phyloP scores from a whole-genome alignment of 2,329 filamentous ascomycete species.

The Bipolaris victoriae region DNA sequence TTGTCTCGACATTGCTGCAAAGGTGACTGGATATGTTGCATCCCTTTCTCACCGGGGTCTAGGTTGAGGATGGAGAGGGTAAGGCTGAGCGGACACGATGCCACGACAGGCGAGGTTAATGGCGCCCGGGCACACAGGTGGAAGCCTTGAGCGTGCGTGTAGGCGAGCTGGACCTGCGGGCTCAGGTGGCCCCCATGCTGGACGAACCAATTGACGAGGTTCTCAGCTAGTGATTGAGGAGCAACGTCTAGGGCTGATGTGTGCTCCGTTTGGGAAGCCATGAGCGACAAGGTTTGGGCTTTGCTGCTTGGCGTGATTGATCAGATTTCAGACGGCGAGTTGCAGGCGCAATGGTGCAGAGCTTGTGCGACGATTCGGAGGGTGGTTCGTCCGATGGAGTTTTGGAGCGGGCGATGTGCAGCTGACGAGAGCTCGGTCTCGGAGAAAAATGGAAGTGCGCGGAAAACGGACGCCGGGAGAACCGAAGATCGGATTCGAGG shows the following conservation, averaged over 20 bases:
- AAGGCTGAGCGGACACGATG: slow-evolving; percentile 41
- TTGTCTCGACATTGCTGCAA: slow-evolving; percentile 32
- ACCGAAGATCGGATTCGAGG: slow-evolving; percentile 13
- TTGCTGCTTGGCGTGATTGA: not conserved
- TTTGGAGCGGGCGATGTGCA: slow-evolving; percentile 12
- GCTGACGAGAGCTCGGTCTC: slow-evolving; percentile 25
- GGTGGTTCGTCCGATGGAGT: slow-evolving; percentile 17
- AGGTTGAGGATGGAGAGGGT: slow-evolving; percentile 47
- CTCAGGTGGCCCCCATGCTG: slow-evolving; percentile 41
- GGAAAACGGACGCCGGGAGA: slow-evolving; percentile 10
- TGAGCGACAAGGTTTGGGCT: not conserved
- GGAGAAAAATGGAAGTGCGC: slow-evolving; percentile 7
- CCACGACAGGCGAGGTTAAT: slow-evolving; percentile 31
- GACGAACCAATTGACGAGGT: slow-evolving; percentile 41
- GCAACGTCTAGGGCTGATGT: slow-evolving; percentile 8
- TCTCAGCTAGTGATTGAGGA: slow-evolving; percentile 23
- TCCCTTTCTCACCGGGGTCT: slow-evolving; percentile 33
- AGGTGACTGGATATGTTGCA: slow-evolving; percentile 34
- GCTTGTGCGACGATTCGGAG: slow-evolving; percentile 6
- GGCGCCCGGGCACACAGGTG: slow-evolving; percentile 37
- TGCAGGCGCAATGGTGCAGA: not conserved
- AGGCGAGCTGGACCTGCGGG: slow-evolving; percentile 37
- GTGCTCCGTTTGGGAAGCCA: slow-evolving; percentile 8
- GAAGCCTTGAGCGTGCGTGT: slow-evolving; percentile 36
- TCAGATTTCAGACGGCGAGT: not conserved